These are phyloP conservation scores for Wallacemonas sp. DNA, from an alignment of 208 protist genomes.

Conservation along the genomic window DNA sequence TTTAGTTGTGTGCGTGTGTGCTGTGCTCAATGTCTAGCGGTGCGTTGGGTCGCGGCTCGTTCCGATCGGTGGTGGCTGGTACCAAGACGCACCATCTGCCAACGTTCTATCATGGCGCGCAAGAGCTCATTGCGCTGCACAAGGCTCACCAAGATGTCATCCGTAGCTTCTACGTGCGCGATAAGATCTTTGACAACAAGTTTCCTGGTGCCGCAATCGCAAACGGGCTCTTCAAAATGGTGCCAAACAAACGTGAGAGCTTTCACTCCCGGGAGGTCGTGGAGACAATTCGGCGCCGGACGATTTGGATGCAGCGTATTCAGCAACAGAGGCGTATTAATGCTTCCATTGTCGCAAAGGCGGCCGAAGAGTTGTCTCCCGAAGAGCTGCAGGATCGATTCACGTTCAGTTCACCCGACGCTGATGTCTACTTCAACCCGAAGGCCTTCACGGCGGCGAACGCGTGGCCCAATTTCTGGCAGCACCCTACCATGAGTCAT, in stretches of 20 bases:
- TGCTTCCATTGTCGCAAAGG: constrained; percentile 43
- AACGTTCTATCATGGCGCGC: constrained; percentile 74
- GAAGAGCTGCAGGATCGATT: constrained; percentile 48
- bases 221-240: constrained; percentile 90
- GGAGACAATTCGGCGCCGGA: constrained; percentile 76
- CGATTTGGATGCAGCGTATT: constrained; percentile 83
- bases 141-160: constrained; percentile 73
- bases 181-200: constrained; percentile 92
- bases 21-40: constrained; percentile 85
- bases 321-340: constrained; percentile 84
- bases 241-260: constrained; percentile 66
- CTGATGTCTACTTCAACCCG: constrained; percentile 81
- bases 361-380: constrained; percentile 29
- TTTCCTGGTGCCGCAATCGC: constrained; percentile 72
- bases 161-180: constrained; percentile 73
- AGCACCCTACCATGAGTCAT: constrained; percentile 73
- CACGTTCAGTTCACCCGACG: constrained; percentile 66
- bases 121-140: constrained; percentile 81
- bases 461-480: constrained; percentile 89
- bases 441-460: constrained; percentile 60
- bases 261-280: constrained; percentile 83
- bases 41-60: constrained; percentile 82
- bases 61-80: constrained; percentile 78
- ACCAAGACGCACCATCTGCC: constrained; percentile 42
- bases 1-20: constrained; percentile 5